Evolutionary conservation across 169 alveolate genomes (phyloP).

Genomic region (Plasmodium vivax): DNA sequence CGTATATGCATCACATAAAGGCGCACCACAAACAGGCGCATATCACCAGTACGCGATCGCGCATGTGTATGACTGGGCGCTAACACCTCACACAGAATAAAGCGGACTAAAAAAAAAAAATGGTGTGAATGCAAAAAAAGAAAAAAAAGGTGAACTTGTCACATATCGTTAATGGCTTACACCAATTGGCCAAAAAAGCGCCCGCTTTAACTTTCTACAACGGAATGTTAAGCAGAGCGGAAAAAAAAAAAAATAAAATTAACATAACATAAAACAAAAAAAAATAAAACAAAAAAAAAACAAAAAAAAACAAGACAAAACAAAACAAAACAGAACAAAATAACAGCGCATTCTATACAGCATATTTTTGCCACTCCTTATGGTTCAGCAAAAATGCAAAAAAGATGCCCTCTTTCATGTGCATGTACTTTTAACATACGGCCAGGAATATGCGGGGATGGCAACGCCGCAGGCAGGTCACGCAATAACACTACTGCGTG

Average conservation of each 20-base stretch:
- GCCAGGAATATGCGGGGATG: neutral
- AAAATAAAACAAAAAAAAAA: neutral
- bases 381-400: constrained; percentile 21
- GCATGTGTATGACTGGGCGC: constrained; percentile 4
- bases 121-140: constrained; percentile 11
- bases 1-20: neutral
- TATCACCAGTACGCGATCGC: neutral
- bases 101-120: constrained; percentile 21
- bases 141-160: neutral
- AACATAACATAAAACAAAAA: too few species aligned
- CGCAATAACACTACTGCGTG: neutral
- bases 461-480: neutral
- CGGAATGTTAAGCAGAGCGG: constrained; percentile 6
- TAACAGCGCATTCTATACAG: constrained; percentile 21
- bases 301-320: neutral
- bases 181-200: constrained; percentile 34
- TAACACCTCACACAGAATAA: constrained; percentile 16
- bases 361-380: neutral
- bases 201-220: constrained; percentile 51
- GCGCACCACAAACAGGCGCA: neutral
- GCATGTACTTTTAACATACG: constrained; percentile 59
- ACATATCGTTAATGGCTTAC: constrained; percentile 4
- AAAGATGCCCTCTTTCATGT: constrained; percentile 56
- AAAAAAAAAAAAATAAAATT: constrained; percentile 17
- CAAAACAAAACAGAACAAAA: constrained; percentile 6